Evolutionary conservation across 768 basidiomycete species (phyloP).

Genomic region (Termitomyces bulborhizus): DNA sequence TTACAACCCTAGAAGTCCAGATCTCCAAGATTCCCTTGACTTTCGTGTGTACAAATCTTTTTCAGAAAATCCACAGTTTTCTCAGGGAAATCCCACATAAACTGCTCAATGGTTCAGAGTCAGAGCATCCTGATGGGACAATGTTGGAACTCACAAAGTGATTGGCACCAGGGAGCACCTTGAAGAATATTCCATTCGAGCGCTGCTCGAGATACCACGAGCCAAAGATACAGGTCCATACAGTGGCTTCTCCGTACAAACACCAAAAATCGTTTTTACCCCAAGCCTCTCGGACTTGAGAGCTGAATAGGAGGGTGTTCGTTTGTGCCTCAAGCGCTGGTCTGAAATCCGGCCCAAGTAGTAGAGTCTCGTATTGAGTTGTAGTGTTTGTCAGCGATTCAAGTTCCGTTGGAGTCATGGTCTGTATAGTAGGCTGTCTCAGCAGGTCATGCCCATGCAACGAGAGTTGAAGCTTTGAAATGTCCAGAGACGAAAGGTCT

Average conservation of each 20-base stretch:
- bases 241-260: conserved; percentile 1
- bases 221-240: background rate
- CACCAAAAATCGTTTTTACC: background rate
- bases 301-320: background rate
- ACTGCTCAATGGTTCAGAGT: too few species aligned
- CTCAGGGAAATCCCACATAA: too few species aligned
- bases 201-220: conserved; percentile 1
- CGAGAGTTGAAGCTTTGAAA: too few species aligned
- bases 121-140: too few species aligned
- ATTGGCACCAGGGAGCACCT: background rate
- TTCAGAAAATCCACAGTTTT: too few species aligned
- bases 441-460: background rate
- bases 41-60: too few species aligned
- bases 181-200: background rate
- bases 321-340: background rate
- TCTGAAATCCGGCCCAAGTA: background rate
- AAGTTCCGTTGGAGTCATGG: background rate
- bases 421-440: background rate
- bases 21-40: too few species aligned
- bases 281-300: background rate
- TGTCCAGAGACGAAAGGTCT: too few species aligned
- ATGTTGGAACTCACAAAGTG: too few species aligned
- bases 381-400: too few species aligned
- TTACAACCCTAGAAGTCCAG: too few species aligned
- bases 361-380: background rate